A percentile compares a stretch with the other conserved stretches of the same genome.
These are phyloP conservation scores for Aspergillus asperescens DNA, from an alignment of 495 filamentous ascomycete genomes.

Conservation along the genomic window DNA sequence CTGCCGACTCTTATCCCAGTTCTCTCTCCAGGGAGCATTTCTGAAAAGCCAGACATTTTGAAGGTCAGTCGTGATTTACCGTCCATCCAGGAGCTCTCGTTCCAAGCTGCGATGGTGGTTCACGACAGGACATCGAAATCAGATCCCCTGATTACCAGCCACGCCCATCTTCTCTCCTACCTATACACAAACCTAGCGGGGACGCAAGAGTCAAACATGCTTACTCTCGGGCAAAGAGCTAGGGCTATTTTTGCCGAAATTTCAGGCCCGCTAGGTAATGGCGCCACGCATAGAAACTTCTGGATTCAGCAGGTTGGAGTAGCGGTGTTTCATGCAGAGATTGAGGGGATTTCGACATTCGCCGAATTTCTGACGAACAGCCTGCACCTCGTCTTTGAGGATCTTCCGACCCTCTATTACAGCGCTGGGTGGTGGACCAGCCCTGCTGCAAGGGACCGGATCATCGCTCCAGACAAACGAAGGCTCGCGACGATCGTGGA, in stretches of 20 bases:
- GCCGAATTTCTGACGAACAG: background rate
- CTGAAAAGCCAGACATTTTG: too few species aligned
- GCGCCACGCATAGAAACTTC: background rate
- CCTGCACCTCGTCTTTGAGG: background rate
- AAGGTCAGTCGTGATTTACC: background rate
- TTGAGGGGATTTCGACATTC: background rate
- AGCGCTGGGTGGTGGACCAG: background rate
- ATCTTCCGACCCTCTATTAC: background rate
- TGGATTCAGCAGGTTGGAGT: slow-evolving; percentile 8
- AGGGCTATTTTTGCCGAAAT: background rate
- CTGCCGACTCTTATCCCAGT: background rate
- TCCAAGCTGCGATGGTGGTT: background rate
- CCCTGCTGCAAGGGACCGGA: background rate
- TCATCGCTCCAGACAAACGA: too few species aligned
- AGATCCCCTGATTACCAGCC: background rate
- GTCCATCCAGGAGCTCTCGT: background rate
- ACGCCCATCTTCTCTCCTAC: background rate
- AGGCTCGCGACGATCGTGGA: too few species aligned
- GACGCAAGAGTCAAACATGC: background rate
- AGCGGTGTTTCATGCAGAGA: background rate
- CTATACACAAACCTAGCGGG: background rate
- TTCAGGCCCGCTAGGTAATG: background rate
- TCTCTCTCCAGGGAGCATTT: too few species aligned
- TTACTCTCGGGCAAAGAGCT: background rate
- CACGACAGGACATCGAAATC: background rate